Evolutionary conservation across 2,329 filamentous ascomycete species (phyloP).

Genomic region (Blastomyces percursus): DNA sequence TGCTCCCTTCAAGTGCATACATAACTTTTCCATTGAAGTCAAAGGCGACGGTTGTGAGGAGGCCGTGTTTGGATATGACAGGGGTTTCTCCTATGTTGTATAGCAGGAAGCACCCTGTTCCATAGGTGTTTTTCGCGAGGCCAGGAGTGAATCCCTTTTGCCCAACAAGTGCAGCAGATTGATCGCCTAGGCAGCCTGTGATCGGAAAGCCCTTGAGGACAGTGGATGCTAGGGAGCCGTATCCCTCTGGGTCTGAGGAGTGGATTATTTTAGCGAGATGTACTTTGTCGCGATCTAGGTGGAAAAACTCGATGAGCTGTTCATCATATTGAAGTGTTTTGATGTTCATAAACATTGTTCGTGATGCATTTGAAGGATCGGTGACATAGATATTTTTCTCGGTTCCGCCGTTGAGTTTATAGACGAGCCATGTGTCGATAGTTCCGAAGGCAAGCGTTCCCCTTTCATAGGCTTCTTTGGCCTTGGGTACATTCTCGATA

Average conservation of each 20-base stretch:
- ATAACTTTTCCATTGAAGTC: slow-evolving; percentile 61
- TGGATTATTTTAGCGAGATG: slow-evolving; percentile 72
- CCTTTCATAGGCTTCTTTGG: slow-evolving; percentile 64
- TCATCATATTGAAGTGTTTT: slow-evolving; percentile 70
- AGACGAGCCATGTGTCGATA: slow-evolving; percentile 79
- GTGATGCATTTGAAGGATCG: slow-evolving; percentile 78
- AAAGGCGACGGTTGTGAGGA: slow-evolving; percentile 76
- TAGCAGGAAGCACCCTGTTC: slow-evolving; percentile 78
- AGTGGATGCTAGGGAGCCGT: slow-evolving; percentile 11
- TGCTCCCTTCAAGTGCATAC: slow-evolving; percentile 74
- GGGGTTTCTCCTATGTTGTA: slow-evolving; percentile 81
- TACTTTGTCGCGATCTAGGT: slow-evolving; percentile 56
- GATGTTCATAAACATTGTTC: slow-evolving; percentile 93
- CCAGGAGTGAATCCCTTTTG: slow-evolving; percentile 76
- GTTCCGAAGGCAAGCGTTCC: slow-evolving; percentile 76
- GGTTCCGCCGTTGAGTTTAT: slow-evolving; percentile 62
- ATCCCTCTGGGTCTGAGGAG: slow-evolving; percentile 54
- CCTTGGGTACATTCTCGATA: slow-evolving; percentile 57
- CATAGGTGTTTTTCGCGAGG: slow-evolving; percentile 83
- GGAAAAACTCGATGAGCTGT: slow-evolving; percentile 66
- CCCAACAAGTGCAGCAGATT: slow-evolving; percentile 78
- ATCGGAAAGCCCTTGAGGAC: slow-evolving; percentile 44
- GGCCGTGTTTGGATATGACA: slow-evolving; percentile 70
- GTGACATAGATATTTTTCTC: slow-evolving; percentile 64
- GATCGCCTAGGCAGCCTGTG: slow-evolving; percentile 73